phyloP scores from a whole-genome alignment of 169 alveolate species.

The Perkinsus olseni region DNA sequence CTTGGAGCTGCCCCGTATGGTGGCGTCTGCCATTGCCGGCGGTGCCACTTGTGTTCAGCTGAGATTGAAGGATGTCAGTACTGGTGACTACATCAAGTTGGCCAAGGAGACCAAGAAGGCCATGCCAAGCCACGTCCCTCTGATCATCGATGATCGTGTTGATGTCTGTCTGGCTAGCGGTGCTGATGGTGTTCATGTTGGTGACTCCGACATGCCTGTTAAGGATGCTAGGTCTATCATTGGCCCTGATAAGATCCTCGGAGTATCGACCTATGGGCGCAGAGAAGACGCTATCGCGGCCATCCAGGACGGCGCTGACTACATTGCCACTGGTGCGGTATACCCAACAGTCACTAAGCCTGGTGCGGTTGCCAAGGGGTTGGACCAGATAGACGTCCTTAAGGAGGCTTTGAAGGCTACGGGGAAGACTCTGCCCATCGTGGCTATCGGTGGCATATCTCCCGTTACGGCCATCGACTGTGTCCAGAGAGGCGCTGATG shows the following conservation, averaged over 20 bases:
- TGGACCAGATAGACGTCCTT: not conserved
- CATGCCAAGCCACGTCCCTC: constrained; percentile 26
- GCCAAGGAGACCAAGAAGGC: constrained; percentile 15
- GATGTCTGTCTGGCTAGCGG: constrained; percentile 43
- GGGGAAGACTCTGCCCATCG: not conserved
- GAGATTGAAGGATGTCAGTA: constrained; percentile 30
- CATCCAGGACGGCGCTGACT: constrained; percentile 22
- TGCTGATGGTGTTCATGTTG: constrained; percentile 50
- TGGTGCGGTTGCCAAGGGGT: not conserved
- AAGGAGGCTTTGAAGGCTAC: not conserved
- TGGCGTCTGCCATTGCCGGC: constrained; percentile 23
- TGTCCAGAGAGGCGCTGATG: not conserved
- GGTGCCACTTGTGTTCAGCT: constrained; percentile 46
- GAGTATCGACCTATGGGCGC: constrained; percentile 40
- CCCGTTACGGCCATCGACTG: not conserved
- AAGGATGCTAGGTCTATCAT: constrained; percentile 34
- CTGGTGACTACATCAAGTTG: constrained; percentile 6
- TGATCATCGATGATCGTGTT: constrained; percentile 40
- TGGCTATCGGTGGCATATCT: not conserved
- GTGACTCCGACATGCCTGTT: constrained; percentile 41
- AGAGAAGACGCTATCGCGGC: constrained; percentile 27
- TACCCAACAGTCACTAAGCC: constrained; percentile 23
- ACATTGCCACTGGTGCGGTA: constrained; percentile 27
- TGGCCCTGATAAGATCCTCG: constrained; percentile 43
- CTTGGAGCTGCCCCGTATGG: not conserved